Conservation (phyloP, 2,329 filamentous ascomycete species). For the Phialemonium atrogriseum region DNA sequence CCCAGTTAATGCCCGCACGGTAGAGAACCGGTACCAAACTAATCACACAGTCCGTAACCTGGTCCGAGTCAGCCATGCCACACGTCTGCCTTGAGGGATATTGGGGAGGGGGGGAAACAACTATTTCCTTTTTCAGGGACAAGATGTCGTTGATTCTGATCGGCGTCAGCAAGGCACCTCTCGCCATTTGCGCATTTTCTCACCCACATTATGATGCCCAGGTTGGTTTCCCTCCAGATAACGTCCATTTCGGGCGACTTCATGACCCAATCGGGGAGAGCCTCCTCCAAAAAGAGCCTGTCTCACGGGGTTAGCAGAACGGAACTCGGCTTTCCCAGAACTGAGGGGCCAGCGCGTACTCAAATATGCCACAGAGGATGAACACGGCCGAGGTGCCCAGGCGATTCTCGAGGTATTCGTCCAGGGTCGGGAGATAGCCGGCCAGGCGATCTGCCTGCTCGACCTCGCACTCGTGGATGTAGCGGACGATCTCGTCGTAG, state of each 20-base stretch:
- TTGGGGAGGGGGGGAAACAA: conserved; percentile 1
- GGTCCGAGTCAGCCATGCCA: background rate
- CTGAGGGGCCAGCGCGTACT: conserved; percentile 6
- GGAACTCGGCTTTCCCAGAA: background rate
- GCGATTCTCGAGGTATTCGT: conserved; percentile 11
- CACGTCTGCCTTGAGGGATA: background rate
- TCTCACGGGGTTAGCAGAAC: background rate
- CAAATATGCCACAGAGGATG: conserved; percentile 10
- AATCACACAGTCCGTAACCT: conserved; percentile 13
- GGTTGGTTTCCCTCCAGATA: conserved; percentile 10
- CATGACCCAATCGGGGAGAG: conserved; percentile 10
- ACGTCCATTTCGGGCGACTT: conserved; percentile 11
- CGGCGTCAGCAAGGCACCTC: background rate
- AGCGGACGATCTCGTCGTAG: conserved; percentile 10
- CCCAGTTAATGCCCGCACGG: conserved; percentile 4
- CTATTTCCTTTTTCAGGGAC: conserved; percentile 15
- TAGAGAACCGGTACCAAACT: conserved; percentile 12
- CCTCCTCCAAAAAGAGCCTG: conserved; percentile 8
- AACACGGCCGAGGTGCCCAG: conserved; percentile 12
- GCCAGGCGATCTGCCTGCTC: conserved; percentile 12
- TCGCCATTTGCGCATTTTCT: background rate
- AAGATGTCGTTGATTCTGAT: conserved; percentile 14
- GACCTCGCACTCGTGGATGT: conserved; percentile 8
- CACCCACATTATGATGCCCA: conserved; percentile 13
- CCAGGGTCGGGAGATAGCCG: conserved; percentile 9